Percentiles rank a stretch among this genome's conserved stretches.
Conservation (phyloP, 331 rosid genomes). For the Acacia pycnantha region DNA sequence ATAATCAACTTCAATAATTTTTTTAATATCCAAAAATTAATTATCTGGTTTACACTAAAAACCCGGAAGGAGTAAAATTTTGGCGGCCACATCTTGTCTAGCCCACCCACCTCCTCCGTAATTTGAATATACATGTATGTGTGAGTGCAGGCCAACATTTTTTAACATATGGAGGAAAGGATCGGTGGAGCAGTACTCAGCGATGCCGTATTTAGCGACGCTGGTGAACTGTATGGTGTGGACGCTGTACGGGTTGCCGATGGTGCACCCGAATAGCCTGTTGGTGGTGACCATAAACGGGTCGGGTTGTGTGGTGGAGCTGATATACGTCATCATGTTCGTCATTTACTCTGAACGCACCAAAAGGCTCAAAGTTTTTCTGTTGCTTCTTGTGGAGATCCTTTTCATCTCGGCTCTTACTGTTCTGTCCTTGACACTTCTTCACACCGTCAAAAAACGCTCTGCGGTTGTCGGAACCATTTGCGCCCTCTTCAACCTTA, state of each 20-base stretch:
- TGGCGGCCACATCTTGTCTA: too few species aligned
- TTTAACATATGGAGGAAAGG: conserved; percentile 64
- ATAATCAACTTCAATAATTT: too few species aligned
- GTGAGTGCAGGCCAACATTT: conserved; percentile 49
- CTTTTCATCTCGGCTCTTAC: conserved; percentile 44
- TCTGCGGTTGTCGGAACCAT: conserved; percentile 63
- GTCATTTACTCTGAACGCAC: conserved; percentile 46
- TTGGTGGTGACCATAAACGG: conserved; percentile 76
- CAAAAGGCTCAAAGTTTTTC: conserved; percentile 54
- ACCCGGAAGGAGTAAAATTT: too few species aligned
- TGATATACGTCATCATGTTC: conserved; percentile 59
- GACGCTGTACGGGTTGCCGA: conserved; percentile 79
- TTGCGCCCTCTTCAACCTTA: conserved; percentile 64
- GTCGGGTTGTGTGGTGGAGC: conserved; percentile 52
- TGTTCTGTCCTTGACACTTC: conserved; percentile 33
- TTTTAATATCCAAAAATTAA: too few species aligned
- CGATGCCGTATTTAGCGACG: conserved; percentile 80
- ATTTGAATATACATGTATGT: not conserved
- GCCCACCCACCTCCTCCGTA: too few species aligned
- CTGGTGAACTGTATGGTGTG: conserved; percentile 80
- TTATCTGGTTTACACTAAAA: too few species aligned
- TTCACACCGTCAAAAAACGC: conserved; percentile 43
- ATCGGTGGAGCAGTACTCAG: conserved; percentile 78
- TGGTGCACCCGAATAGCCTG: conserved; percentile 64
- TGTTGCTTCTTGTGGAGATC: conserved; percentile 42